These are phyloP conservation scores for Trifolium fragiferum DNA, from an alignment of 306 rosid genomes.

Conservation along the genomic window DNA sequence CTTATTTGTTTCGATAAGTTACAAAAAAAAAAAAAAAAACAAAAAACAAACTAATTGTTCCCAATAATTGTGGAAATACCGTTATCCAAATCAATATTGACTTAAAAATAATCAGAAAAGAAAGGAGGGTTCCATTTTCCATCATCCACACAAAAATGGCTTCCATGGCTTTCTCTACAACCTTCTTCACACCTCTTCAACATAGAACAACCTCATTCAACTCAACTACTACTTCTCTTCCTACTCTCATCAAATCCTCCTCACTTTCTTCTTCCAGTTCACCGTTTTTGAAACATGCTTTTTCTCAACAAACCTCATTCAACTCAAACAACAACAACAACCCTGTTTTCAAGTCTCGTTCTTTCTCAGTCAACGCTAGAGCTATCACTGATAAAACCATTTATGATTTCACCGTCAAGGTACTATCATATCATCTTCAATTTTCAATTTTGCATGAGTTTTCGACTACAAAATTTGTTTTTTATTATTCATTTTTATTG, in stretches of 20 bases:
- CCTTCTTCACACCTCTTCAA: constrained; percentile 50
- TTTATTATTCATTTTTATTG: neutral
- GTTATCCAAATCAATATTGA: no score
- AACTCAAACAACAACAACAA: constrained; percentile 24
- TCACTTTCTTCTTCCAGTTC: constrained; percentile 69
- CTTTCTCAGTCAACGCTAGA: constrained; percentile 65
- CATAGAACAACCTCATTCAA: constrained; percentile 30
- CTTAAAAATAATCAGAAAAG: no score
- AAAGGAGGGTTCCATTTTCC: no score
- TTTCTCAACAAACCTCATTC: constrained; percentile 48
- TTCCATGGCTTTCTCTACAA: constrained; percentile 64
- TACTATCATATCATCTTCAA: constrained; percentile 36
- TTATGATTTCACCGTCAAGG: constrained; percentile 89
- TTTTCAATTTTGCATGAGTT: neutral
- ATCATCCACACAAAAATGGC: constrained; percentile 46
- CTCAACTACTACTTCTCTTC: constrained; percentile 41
- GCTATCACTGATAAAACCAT: constrained; percentile 83
- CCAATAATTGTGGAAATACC: no score
- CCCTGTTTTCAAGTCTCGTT: constrained; percentile 45
- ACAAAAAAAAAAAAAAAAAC: no score
- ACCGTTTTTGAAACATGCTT: constrained; percentile 51
- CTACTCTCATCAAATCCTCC: constrained; percentile 58
- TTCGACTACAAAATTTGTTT: neutral
- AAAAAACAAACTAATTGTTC: no score
- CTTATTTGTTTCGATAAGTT: no score